phyloP scores from a whole-genome alignment of 2,329 filamentous ascomycete genomes.

The Neofusicoccum sp. region DNA sequence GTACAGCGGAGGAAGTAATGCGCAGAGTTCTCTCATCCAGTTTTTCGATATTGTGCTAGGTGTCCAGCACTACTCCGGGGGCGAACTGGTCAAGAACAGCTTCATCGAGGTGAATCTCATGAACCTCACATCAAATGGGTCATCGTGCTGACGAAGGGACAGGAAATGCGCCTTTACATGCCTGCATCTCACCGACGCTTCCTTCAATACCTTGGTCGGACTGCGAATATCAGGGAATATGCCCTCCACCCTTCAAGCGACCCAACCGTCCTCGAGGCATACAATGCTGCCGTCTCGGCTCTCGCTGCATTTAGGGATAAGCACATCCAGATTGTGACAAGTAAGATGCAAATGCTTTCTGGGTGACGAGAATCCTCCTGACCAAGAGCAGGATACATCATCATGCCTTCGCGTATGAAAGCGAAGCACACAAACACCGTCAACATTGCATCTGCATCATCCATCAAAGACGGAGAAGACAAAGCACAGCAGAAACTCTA shows the following conservation, averaged over 20 bases:
- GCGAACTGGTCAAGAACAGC: conserved; percentile 31
- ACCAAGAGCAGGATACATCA: conserved; percentile 48
- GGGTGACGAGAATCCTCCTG: neutral
- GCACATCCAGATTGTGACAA: conserved; percentile 56
- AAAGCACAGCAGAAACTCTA: conserved; percentile 29
- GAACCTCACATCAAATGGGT: neutral
- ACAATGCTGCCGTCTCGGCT: conserved; percentile 49
- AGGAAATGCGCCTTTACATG: conserved; percentile 60
- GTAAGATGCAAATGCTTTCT: neutral
- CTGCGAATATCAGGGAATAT: conserved; percentile 51
- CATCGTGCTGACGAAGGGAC: conserved; percentile 22
- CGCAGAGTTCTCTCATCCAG: conserved; percentile 57
- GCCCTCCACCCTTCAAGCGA: conserved; percentile 40
- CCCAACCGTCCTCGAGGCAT: conserved; percentile 44
- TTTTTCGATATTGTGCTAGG: conserved; percentile 57
- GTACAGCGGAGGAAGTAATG: conserved; percentile 58
- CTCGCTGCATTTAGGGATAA: conserved; percentile 53
- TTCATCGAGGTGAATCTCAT: neutral
- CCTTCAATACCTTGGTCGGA: conserved; percentile 48
- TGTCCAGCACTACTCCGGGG: conserved; percentile 50
- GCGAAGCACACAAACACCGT: conserved; percentile 18
- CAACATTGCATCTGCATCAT: conserved; percentile 6
- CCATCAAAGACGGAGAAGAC: conserved; percentile 26
- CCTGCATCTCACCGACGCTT: conserved; percentile 56
- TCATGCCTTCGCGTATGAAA: conserved; percentile 43